These are phyloP conservation scores for Metschnikowia matae DNA, from an alignment of 805 yeast species.

Conservation along the genomic window DNA sequence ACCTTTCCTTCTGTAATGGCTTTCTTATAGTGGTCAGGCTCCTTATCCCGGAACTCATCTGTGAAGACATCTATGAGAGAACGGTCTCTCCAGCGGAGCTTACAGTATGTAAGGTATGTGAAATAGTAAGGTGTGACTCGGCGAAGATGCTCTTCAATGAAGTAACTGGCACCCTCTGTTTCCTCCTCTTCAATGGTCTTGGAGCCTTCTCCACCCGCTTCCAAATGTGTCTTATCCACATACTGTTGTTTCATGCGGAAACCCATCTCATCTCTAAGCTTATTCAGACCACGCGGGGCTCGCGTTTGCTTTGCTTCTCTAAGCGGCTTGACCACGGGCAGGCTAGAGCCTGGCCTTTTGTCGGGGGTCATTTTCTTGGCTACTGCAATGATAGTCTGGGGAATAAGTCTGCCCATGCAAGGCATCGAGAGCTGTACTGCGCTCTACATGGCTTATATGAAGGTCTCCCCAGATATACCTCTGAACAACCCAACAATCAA, in stretches of 20 bases:
- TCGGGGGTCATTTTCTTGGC: background rate
- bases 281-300: slow-evolving; percentile 12
- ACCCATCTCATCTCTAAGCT: slow-evolving; percentile 42
- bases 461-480: background rate
- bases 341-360: background rate
- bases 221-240: slow-evolving; percentile 39
- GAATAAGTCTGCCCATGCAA: background rate
- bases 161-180: slow-evolving; percentile 54
- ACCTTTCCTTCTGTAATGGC: slow-evolving; percentile 61
- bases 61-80: slow-evolving; percentile 75
- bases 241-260: slow-evolving; percentile 44
- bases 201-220: slow-evolving; percentile 34
- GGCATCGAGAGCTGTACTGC: background rate
- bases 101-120: slow-evolving; percentile 89
- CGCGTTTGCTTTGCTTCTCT: background rate
- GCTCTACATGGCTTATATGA: background rate
- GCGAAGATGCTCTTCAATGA: slow-evolving; percentile 57
- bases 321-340: background rate
- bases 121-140: slow-evolving; percentile 80
- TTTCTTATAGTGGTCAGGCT: slow-evolving; percentile 58
- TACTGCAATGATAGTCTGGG: background rate
- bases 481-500: background rate
- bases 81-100: slow-evolving; percentile 86
- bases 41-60: slow-evolving; percentile 79
- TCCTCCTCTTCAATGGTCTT: slow-evolving; percentile 51